Percentiles rank a stretch among this genome's conserved stretches.
These are phyloP conservation scores for Komagataella populi DNA, from an alignment of 805 yeast genomes.

Conservation along the genomic window DNA sequence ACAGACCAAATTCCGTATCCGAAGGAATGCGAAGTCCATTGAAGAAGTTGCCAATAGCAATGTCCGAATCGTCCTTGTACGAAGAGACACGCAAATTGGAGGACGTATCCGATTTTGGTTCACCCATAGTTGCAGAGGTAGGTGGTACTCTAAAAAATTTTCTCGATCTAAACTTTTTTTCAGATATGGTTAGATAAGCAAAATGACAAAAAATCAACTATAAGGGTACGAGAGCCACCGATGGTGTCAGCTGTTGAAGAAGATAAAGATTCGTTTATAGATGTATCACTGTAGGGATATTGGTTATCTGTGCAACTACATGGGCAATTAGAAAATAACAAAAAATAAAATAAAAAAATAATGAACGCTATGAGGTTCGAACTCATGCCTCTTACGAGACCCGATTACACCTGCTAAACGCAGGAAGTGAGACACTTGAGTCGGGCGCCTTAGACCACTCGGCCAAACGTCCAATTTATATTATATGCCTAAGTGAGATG, in stretches of 20 bases:
- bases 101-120: neutral
- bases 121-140: neutral
- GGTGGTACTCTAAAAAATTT: neutral
- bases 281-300: too few species aligned
- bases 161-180: neutral
- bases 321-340: neutral
- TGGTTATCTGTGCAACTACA: too few species aligned
- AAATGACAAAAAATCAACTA: too few species aligned
- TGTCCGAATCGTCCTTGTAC: constrained; percentile 30
- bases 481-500: neutral
- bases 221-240: too few species aligned
- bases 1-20: constrained; percentile 48
- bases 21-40: constrained; percentile 58
- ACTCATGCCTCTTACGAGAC: constrained; percentile 7
- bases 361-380: constrained; percentile 6
- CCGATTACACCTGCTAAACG: constrained; percentile 2
- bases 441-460: constrained; percentile 5
- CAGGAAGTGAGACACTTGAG: constrained; percentile 2
- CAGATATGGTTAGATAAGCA: neutral
- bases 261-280: too few species aligned
- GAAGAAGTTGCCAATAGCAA: constrained; percentile 58
- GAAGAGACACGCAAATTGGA: constrained; percentile 13
- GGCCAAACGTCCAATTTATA: constrained; percentile 4
- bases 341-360: constrained; percentile 1
- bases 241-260: too few species aligned